Percentiles rank a stretch among this genome's conserved stretches.
Evolutionary conservation across 768 basidiomycete species (phyloP).

Genomic region (Hypsizygus marmoreus): DNA sequence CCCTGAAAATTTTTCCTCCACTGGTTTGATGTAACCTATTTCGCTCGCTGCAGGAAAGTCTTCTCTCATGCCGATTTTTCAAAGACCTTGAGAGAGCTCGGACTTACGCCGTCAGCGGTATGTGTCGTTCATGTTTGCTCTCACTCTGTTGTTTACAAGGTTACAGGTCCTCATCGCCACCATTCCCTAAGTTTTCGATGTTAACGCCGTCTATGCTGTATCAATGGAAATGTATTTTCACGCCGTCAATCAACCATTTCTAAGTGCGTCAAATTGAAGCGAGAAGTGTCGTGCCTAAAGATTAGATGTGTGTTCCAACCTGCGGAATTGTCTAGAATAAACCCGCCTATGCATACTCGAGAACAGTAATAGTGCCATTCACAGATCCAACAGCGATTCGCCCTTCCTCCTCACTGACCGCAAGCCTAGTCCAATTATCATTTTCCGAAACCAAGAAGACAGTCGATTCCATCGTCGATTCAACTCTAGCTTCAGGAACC

Average conservation of each 20-base stretch:
- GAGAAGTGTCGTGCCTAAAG: background rate
- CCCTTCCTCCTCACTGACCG: slow-evolving; percentile 50
- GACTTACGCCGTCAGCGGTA: slow-evolving; percentile 90
- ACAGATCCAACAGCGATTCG: slow-evolving; percentile 42
- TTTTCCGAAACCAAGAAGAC: slow-evolving; percentile 47
- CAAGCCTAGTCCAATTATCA: slow-evolving; percentile 52
- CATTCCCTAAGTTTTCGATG: slow-evolving; percentile 28
- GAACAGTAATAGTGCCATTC: slow-evolving; percentile 52
- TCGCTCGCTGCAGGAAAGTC: slow-evolving; percentile 64
- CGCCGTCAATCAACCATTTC: background rate
- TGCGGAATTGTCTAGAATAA: background rate
- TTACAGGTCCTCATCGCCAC: slow-evolving; percentile 58
- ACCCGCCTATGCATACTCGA: slow-evolving; percentile 47
- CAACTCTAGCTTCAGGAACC: slow-evolving; percentile 26
- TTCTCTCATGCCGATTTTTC: slow-evolving; percentile 74
- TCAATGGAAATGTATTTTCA: background rate
- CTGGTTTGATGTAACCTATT: slow-evolving; percentile 1
- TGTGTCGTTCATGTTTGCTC: slow-evolving; percentile 21
- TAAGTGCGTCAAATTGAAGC: background rate
- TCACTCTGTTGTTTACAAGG: slow-evolving; percentile 2
- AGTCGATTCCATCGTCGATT: slow-evolving; percentile 35
- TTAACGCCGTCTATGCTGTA: background rate
- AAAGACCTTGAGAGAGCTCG: slow-evolving; percentile 81
- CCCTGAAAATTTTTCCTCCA: slow-evolving; percentile 17
- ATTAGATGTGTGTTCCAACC: background rate